Evolutionary conservation across 768 basidiomycete species (phyloP).

Genomic region (Trichaptum fuscoviolaceum): DNA sequence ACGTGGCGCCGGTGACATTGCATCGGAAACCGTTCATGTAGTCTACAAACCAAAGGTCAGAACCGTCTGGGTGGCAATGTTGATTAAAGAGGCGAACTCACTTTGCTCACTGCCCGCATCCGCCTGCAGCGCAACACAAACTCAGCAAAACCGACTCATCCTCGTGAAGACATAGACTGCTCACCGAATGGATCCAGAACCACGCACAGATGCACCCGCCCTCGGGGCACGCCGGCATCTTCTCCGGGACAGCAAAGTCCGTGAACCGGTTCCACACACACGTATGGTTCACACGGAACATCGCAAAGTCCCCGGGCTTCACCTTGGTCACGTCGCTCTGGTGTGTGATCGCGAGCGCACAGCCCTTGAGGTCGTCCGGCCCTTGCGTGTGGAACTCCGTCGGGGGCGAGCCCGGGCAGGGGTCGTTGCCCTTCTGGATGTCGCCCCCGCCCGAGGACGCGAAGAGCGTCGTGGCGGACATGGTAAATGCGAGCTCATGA

Average conservation of each 20-base stretch:
- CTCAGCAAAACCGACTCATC: neutral
- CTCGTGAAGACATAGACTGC: constrained; percentile 18
- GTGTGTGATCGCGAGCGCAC: constrained; percentile 71
- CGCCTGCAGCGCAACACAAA: constrained; percentile 27
- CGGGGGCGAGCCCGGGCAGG: constrained; percentile 43
- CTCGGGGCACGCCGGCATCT: constrained; percentile 63
- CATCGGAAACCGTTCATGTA: constrained; percentile 78
- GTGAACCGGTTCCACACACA: constrained; percentile 74
- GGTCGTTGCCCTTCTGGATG: constrained; percentile 44
- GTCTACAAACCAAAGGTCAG: constrained; percentile 27
- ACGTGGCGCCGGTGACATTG: constrained; percentile 49
- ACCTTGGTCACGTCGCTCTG: constrained; percentile 52
- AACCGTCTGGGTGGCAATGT: too few species aligned
- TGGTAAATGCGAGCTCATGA: constrained; percentile 61
- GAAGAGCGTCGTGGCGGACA: constrained; percentile 54
- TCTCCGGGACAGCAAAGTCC: constrained; percentile 59
- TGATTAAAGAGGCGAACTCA: too few species aligned
- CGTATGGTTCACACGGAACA: constrained; percentile 72
- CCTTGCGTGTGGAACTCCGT: constrained; percentile 51
- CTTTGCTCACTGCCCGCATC: constrained; percentile 62
- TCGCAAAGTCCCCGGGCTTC: constrained; percentile 61
- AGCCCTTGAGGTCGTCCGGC: constrained; percentile 50
- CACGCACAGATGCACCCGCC: constrained; percentile 65
- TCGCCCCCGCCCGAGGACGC: constrained; percentile 48
- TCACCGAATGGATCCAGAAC: constrained; percentile 65